Conservation (phyloP, 1,139 yeast genomes). For the Oligophagozyma castellii region DNA sequence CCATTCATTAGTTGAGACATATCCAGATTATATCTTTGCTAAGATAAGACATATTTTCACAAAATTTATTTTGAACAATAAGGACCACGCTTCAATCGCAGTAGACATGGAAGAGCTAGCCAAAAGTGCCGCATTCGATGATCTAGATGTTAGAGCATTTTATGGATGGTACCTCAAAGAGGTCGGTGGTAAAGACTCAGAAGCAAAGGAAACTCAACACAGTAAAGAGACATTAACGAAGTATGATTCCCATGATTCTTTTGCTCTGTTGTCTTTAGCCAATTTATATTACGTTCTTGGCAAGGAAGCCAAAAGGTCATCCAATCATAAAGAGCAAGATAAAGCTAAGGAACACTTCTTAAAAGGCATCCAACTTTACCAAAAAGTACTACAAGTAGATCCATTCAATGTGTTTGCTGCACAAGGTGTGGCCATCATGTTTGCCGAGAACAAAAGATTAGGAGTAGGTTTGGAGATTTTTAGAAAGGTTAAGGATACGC, state of each 20-base stretch:
- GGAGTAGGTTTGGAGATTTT: conserved; percentile 74
- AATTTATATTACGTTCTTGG: conserved; percentile 78
- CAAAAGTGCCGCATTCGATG: conserved; percentile 38
- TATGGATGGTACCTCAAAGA: conserved; percentile 82
- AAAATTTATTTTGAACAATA: conserved; percentile 26
- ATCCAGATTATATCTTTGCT: conserved; percentile 70
- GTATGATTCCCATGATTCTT: conserved; percentile 75
- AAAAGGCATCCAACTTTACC: conserved; percentile 80
- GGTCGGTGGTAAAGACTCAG: conserved; percentile 19
- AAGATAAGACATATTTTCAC: conserved; percentile 55
- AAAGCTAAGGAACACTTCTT: conserved; percentile 67
- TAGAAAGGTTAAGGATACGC: conserved; percentile 79
- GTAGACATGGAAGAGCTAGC: conserved; percentile 43
- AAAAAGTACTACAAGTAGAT: conserved; percentile 78
- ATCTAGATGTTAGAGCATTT: conserved; percentile 77
- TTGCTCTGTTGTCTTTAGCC: conserved; percentile 82
- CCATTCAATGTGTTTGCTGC: conserved; percentile 89
- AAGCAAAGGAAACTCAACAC: conserved; percentile 56
- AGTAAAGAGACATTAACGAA: conserved; percentile 76
- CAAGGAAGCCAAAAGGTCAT: conserved; percentile 46
- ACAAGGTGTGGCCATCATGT: conserved; percentile 89
- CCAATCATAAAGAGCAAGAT: conserved; percentile 33
- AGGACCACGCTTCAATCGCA: conserved; percentile 26
- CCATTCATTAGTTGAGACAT: conserved; percentile 36
- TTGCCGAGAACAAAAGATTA: conserved; percentile 73